A percentile compares a stretch with the other conserved stretches of the same genome.
Conservation (phyloP, 164 flowering plant genomes). For the Aristolochia contorta region DNA sequence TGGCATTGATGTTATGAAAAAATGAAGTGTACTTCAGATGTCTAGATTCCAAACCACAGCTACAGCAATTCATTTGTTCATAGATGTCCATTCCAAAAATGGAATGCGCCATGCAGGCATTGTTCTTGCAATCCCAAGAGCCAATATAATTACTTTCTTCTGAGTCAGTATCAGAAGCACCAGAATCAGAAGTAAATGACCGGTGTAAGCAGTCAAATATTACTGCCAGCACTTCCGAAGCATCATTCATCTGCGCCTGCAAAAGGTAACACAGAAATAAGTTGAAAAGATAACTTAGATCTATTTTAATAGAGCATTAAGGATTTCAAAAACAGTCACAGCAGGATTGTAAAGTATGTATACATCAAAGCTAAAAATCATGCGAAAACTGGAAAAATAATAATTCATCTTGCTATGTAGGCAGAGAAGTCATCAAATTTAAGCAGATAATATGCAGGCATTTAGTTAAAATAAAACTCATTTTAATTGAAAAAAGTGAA, state of each 20-base stretch:
- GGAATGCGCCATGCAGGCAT: conserved; percentile 65
- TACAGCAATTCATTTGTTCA: conserved; percentile 80
- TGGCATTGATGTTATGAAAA: conserved; percentile 90
- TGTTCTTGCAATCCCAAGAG: conserved; percentile 76
- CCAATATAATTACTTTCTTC: conserved; percentile 46
- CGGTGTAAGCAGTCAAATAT: conserved; percentile 89
- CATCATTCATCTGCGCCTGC: conserved; percentile 99
- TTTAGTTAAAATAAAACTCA: too few species aligned
- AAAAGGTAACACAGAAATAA: conserved; percentile 10
- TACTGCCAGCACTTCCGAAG: conserved; percentile 91
- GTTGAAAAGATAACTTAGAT: neutral
- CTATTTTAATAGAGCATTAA: neutral
- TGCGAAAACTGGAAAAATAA: too few species aligned
- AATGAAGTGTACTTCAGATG: conserved; percentile 85
- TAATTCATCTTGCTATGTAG: too few species aligned
- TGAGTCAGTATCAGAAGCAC: conserved; percentile 45
- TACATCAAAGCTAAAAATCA: too few species aligned
- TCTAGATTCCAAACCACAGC: conserved; percentile 75
- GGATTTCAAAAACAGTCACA: neutral
- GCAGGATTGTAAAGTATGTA: neutral
- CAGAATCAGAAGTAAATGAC: conserved; percentile 38
- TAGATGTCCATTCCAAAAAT: conserved; percentile 89
- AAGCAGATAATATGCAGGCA: too few species aligned
- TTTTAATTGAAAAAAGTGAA: too few species aligned
- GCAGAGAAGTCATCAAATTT: too few species aligned